These are phyloP conservation scores for Prosopis cineraria DNA, from an alignment of 306 rosid species.

Conservation along the genomic window DNA sequence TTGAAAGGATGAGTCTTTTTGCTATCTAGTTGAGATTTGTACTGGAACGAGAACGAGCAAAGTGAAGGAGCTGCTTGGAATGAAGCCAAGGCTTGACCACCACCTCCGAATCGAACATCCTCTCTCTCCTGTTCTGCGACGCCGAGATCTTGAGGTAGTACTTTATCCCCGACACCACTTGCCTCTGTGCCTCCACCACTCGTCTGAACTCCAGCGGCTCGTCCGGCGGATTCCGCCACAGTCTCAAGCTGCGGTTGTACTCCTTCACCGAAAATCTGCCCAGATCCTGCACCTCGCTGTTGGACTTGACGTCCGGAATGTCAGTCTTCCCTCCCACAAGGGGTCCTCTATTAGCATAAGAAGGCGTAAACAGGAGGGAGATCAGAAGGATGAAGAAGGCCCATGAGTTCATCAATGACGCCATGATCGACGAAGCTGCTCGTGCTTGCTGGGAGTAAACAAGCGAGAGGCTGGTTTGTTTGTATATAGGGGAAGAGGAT, in stretches of 20 bases:
- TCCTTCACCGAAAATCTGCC: conserved; percentile 81
- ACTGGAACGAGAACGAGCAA: too few relatives aligned
- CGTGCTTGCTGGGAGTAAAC: too few relatives aligned
- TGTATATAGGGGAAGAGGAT: not conserved
- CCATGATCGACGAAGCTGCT: conserved; percentile 28
- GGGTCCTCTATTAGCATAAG: too few relatives aligned
- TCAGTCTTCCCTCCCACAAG: too few relatives aligned
- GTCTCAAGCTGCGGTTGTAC: conserved; percentile 42
- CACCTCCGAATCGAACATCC: conserved; percentile 62
- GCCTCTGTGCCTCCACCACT: conserved; percentile 74
- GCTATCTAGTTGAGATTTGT: too few relatives aligned
- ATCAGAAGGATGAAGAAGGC: not conserved
- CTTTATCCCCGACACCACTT: too few relatives aligned
- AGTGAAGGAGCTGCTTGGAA: conserved; percentile 56
- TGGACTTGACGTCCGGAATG: too few relatives aligned
- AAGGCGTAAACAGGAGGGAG: too few relatives aligned
- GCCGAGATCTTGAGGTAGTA: too few relatives aligned
- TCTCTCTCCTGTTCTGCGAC: too few relatives aligned
- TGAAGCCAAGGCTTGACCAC: conserved; percentile 69
- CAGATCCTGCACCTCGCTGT: conserved; percentile 69
- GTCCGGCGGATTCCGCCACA: not conserved
- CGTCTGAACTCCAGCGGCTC: conserved; percentile 49
- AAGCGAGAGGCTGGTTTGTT: not conserved
- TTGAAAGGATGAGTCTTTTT: too few relatives aligned
- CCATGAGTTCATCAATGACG: conserved; percentile 32